phyloP scores from a whole-genome alignment of 345 rosid genomes.

The Dovyalis caffra region DNA sequence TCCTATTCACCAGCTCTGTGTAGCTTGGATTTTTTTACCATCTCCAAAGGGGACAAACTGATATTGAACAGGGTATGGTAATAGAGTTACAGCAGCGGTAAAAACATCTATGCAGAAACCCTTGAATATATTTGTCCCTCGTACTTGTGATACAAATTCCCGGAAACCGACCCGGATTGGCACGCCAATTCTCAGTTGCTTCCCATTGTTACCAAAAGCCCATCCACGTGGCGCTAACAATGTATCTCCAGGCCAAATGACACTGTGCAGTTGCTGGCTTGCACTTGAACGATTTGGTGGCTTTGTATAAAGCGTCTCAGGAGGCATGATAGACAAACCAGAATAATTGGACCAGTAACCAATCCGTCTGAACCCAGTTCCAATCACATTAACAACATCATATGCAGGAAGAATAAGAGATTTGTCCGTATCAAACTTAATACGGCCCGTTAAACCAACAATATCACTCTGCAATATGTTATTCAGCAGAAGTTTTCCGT shows the following conservation, averaged over 20 bases:
- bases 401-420: conserved; percentile 66
- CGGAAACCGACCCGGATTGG: conserved; percentile 69
- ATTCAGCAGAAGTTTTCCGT: conserved; percentile 54
- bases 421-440: conserved; percentile 56
- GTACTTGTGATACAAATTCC: conserved; percentile 70
- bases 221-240: conserved; percentile 78
- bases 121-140: conserved; percentile 62
- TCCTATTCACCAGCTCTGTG: conserved; percentile 59
- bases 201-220: conserved; percentile 91
- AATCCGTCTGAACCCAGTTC: conserved; percentile 70
- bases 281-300: conserved; percentile 59
- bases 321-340: conserved; percentile 68
- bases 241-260: conserved; percentile 97
- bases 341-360: conserved; percentile 96
- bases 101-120: conserved; percentile 95
- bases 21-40: conserved; percentile 79
- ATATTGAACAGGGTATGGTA: conserved; percentile 82
- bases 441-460: conserved; percentile 77
- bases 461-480: conserved; percentile 56
- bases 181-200: conserved; percentile 73
- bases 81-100: conserved; percentile 69
- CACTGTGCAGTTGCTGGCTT: conserved; percentile 54
- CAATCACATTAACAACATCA: conserved; percentile 80
- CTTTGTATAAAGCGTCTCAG: conserved; percentile 53
- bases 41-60: conserved; percentile 72